Percentiles rank a stretch among this genome's conserved stretches.
Conservation (phyloP, 2,329 filamentous ascomycete genomes). For the Sporothrix schenckii region DNA sequence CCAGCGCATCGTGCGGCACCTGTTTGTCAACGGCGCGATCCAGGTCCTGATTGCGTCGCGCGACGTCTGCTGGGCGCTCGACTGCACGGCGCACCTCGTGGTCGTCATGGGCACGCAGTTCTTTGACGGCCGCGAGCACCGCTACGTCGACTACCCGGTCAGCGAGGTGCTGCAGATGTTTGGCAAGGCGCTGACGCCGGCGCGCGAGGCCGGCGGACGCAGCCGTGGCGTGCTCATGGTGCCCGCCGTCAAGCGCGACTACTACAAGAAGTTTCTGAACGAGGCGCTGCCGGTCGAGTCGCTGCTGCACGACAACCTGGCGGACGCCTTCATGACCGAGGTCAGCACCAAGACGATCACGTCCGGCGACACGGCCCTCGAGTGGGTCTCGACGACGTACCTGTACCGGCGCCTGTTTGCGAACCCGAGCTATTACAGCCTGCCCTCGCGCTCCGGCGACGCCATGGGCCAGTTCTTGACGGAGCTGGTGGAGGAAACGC, state of each 20-base stretch:
- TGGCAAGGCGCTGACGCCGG: slow-evolving; percentile 81
- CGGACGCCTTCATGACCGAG: slow-evolving; percentile 95
- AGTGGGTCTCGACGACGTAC: slow-evolving; percentile 98
- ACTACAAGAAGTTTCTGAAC: slow-evolving; percentile 98
- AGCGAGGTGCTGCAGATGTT: slow-evolving; percentile 98
- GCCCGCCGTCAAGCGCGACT: slow-evolving; percentile 89
- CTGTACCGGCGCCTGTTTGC: slow-evolving; percentile 94
- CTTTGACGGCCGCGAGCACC: slow-evolving; percentile 93
- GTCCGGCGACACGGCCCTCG: slow-evolving; percentile 94
- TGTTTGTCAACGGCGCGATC: slow-evolving; percentile 86
- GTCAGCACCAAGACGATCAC: slow-evolving; percentile 95
- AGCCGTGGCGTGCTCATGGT: slow-evolving; percentile 96
- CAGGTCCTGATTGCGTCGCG: slow-evolving; percentile 77
- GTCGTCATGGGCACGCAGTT: slow-evolving; percentile 98
- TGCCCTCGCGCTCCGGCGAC: slow-evolving; percentile 86
- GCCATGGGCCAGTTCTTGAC: slow-evolving; percentile 93
- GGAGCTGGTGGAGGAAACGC: slow-evolving; percentile 87
- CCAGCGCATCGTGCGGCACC: slow-evolving; percentile 89
- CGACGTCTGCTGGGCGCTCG: slow-evolving; percentile 95
- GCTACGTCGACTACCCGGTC: slow-evolving; percentile 94
- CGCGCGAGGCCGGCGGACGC: slow-evolving; percentile 76
- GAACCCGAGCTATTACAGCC: slow-evolving; percentile 94
- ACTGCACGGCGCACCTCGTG: slow-evolving; percentile 84
- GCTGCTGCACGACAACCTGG: slow-evolving; percentile 85
- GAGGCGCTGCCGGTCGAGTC: slow-evolving; percentile 96